A percentile compares a stretch with the other conserved stretches of the same genome.
Conservation (phyloP, 2,329 filamentous ascomycete species). For the Paracoccidioides lutzii region DNA sequence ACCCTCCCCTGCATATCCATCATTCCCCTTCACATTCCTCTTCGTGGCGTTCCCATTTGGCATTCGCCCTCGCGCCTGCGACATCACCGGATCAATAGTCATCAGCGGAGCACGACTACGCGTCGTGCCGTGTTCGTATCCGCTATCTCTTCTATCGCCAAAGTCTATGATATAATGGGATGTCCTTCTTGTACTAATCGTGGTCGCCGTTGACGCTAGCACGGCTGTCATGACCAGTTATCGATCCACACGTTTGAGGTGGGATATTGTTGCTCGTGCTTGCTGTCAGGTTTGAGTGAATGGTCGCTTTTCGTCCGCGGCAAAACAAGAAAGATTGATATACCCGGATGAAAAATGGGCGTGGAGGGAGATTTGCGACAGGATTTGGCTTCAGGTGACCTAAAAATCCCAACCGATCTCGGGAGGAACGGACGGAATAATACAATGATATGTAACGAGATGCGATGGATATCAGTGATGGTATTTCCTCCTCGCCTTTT, state of each 20-base stretch:
- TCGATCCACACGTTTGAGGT: neutral
- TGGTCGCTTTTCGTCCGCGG: neutral
- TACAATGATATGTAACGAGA: neutral
- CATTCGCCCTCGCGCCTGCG: slow-evolving; percentile 7
- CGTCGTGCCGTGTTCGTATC: slow-evolving; percentile 4
- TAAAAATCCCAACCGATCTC: too few relatives aligned
- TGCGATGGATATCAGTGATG: neutral
- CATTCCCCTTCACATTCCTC: neutral
- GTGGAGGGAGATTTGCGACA: neutral
- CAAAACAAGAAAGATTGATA: neutral
- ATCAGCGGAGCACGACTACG: slow-evolving; percentile 4
- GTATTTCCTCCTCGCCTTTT: neutral
- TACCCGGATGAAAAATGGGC: too few relatives aligned
- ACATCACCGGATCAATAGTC: slow-evolving; percentile 6
- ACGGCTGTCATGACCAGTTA: slow-evolving; percentile 12
- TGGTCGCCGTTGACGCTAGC: slow-evolving; percentile 3
- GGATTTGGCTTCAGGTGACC: neutral
- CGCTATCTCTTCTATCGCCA: neutral
- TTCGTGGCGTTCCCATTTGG: slow-evolving; percentile 2
- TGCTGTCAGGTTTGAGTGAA: neutral
- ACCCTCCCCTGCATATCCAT: neutral
- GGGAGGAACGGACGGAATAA: too few relatives aligned
- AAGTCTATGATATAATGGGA: slow-evolving; percentile 2
- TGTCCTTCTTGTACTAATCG: slow-evolving; percentile 6
- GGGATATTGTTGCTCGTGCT: neutral